Percentiles rank a stretch among this genome's conserved stretches.
These are phyloP conservation scores for Candida multigemmis DNA, from an alignment of 805 yeast genomes.

Conservation along the genomic window DNA sequence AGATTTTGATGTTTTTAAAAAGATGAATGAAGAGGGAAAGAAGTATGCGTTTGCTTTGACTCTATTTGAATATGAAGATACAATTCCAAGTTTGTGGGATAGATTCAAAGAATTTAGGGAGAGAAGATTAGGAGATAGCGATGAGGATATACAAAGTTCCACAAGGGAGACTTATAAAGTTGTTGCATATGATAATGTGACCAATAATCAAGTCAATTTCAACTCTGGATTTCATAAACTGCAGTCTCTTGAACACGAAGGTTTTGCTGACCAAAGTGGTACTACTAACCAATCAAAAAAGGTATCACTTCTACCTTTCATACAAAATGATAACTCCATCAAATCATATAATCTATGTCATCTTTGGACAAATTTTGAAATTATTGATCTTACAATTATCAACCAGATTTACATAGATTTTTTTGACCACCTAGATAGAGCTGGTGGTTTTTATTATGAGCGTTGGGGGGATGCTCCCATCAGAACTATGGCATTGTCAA, in stretches of 20 bases:
- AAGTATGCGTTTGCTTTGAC: constrained; percentile 62
- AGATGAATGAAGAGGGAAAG: constrained; percentile 45
- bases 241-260: constrained; percentile 21
- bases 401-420: constrained; percentile 45
- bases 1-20: constrained; percentile 52
- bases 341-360: constrained; percentile 67
- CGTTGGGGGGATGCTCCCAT: constrained; percentile 94
- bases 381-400: constrained; percentile 66
- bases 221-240: constrained; percentile 10
- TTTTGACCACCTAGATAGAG: constrained; percentile 52
- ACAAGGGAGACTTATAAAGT: constrained; percentile 20
- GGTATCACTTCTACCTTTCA: constrained; percentile 30
- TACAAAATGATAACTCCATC: constrained; percentile 12
- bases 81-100: constrained; percentile 60
- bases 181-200: constrained; percentile 7
- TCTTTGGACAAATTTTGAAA: constrained; percentile 75
- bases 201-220: constrained; percentile 4
- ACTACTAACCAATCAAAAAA: constrained; percentile 17
- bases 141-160: too few relatives aligned
- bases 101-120: constrained; percentile 34
- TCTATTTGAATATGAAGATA: constrained; percentile 51
- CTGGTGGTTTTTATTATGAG: constrained; percentile 79
- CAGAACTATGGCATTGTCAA: constrained; percentile 62
- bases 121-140: too few relatives aligned
- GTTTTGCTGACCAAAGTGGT: constrained; percentile 28